phyloP scores from a whole-genome alignment of 208 protist species.

The Herpetomonas tarakana region DNA sequence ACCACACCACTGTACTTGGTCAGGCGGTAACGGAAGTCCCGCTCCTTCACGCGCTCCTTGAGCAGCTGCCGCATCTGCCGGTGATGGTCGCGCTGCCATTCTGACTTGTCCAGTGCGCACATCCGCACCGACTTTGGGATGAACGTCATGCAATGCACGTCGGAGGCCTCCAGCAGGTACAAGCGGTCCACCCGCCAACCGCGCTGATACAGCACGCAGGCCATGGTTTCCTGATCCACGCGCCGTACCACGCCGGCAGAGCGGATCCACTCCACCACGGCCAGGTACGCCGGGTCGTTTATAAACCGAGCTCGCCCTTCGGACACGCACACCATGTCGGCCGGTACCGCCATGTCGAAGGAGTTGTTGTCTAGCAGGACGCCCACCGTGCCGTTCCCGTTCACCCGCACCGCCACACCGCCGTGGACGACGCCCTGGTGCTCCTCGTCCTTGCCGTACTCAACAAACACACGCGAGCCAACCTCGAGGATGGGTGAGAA shows the following conservation, averaged over 20 bases:
- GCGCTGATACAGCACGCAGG: conserved; percentile 69
- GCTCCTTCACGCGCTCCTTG: conserved; percentile 69
- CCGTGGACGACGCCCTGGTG: conserved; percentile 35
- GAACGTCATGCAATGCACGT: conserved; percentile 68
- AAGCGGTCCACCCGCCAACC: conserved; percentile 79
- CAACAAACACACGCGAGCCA: conserved; percentile 71
- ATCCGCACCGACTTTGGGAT: conserved; percentile 55
- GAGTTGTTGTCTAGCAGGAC: conserved; percentile 86
- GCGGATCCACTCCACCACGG: conserved; percentile 75
- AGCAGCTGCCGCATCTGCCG: conserved; percentile 56
- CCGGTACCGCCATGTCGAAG: conserved; percentile 70
- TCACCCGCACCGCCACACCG: conserved; percentile 72
- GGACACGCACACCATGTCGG: conserved; percentile 55
- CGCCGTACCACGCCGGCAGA: conserved; percentile 63
- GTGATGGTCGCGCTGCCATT: conserved; percentile 71
- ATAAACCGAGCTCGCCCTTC: conserved; percentile 51
- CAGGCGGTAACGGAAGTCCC: conserved; percentile 56
- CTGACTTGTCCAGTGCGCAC: conserved; percentile 57
- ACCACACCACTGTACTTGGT: conserved; percentile 76
- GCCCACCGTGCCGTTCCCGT: conserved; percentile 71
- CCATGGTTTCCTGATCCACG: conserved; percentile 65
- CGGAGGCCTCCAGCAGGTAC: conserved; percentile 69
- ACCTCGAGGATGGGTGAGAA: conserved; percentile 75
- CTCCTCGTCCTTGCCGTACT: conserved; percentile 37
- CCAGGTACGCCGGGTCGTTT: conserved; percentile 38